phyloP scores from a whole-genome alignment of 208 protist genomes.

The Leishmania major region DNA sequence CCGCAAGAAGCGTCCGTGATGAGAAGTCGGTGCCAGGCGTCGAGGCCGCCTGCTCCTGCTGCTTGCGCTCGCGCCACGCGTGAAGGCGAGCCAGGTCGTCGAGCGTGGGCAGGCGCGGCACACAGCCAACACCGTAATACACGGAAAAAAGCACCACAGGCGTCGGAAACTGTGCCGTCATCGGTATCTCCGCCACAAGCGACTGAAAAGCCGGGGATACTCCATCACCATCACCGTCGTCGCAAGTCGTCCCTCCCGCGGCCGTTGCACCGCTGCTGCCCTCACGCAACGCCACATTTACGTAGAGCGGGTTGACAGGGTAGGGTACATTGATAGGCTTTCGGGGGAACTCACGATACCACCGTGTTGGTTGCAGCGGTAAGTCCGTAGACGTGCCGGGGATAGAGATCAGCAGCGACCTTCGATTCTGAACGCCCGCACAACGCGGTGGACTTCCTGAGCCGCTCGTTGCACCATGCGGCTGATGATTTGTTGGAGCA shows the following conservation, averaged over 20 bases:
- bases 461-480: not conserved
- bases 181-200: conserved; percentile 10
- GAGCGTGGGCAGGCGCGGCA: conserved; percentile 40
- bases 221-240: not conserved
- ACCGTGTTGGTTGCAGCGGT: conserved; percentile 13
- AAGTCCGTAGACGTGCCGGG: conserved; percentile 29
- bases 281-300: conserved; percentile 5
- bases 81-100: conserved; percentile 23
- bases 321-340: conserved; percentile 53
- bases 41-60: not conserved
- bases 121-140: conserved; percentile 64
- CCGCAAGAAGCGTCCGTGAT: not conserved
- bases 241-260: not conserved
- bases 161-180: conserved; percentile 56
- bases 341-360: conserved; percentile 46
- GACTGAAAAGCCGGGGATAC: not conserved
- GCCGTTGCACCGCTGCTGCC: not conserved
- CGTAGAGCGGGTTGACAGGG: conserved; percentile 57
- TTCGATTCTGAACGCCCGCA: conserved; percentile 17
- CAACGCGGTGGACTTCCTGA: not conserved
- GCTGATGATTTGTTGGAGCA: not conserved
- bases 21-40: not conserved
- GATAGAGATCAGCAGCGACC: conserved; percentile 23
- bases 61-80: conserved; percentile 12
- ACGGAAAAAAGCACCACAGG: conserved; percentile 55